Evolutionary conservation across 352 stramenopile species (phyloP).

Genomic region (Phytophthora fragariae): DNA sequence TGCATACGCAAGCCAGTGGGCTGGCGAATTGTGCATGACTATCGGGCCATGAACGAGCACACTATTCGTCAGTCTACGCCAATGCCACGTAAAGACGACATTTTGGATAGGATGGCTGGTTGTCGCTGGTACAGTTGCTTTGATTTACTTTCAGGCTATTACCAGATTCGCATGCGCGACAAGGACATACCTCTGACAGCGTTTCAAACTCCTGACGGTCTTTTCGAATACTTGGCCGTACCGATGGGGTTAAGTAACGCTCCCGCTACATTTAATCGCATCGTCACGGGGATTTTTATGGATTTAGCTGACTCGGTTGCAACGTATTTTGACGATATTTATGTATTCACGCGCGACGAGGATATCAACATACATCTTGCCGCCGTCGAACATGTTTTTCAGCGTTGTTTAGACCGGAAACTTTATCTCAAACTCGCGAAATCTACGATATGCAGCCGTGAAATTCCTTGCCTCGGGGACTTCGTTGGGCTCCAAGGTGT

Average conservation of each 20-base stretch:
- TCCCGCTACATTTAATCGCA: background rate
- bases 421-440: too few species aligned
- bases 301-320: background rate
- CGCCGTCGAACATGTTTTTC: conserved; percentile 6
- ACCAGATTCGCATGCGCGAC: too few species aligned
- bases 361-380: background rate
- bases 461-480: background rate
- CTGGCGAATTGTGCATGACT: background rate
- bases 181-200: background rate
- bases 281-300: background rate
- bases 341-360: conserved; percentile 1
- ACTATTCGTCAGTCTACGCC: background rate
- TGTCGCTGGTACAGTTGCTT: background rate
- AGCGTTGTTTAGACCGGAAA: too few species aligned
- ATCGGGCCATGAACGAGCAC: background rate
- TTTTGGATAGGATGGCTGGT: background rate
- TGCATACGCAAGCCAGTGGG: background rate
- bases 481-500: conserved; percentile 2
- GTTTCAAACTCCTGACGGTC: background rate
- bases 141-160: background rate
- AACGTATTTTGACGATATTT: conserved; percentile 14
- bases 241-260: background rate
- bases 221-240: background rate
- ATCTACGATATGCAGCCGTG: too few species aligned
- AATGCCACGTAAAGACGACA: background rate